Base-by-base conservation (phyloP, 2,329 filamentous ascomycete species). In the Ophiostoma piceae region DNA sequence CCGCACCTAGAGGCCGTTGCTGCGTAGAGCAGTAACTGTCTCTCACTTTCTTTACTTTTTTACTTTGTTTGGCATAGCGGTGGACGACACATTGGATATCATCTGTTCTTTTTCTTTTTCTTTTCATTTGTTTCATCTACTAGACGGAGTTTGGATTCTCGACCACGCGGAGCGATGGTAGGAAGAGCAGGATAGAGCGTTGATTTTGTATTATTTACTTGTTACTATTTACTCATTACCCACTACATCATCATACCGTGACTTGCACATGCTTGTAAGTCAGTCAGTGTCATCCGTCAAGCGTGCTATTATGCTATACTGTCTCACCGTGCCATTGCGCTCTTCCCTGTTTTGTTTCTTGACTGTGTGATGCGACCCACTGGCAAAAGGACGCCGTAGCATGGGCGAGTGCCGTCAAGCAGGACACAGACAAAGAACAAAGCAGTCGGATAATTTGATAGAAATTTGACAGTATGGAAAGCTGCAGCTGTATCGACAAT, bases 41-140 rank as follows among this genome's bases (percentile, higher is more conserved):
- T 66, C 5, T 39, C 5, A 39, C 35, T 35, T 35, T 35, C 35
- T 35, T 35, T 14, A 22, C 16, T 29, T 66, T 43, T 37, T 37
- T 14, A 39, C 37, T 22, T 35, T 39, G 2, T 64, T 64, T 62
- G 57, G 57, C 57, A 62, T 62, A 62, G 57, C 57, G 57, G 26
- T 32, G 57, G 51, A 12, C 8, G n/a, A 16, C 22, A 32, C 11
- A 62, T 32, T 62, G 26, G 26, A 60, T 60, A 22, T 60, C 41
- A 43, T 57, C 26, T 29, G 26, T 29, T 57, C 14, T 65, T 65
- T 8, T 65, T 39, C 2, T 37, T 37, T 64, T 29, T 57, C 14
- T 39, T 65, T 8, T 65, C n/a, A 35, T 39, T 32, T 26, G 2
- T n/a, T 37, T 12, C 2, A n/a, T 37, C 37, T n/a, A 47, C 16